Base-by-base conservation (phyloP, 495 filamentous ascomycete genomes). In the Hypomontagnella monticulosa region DNA sequence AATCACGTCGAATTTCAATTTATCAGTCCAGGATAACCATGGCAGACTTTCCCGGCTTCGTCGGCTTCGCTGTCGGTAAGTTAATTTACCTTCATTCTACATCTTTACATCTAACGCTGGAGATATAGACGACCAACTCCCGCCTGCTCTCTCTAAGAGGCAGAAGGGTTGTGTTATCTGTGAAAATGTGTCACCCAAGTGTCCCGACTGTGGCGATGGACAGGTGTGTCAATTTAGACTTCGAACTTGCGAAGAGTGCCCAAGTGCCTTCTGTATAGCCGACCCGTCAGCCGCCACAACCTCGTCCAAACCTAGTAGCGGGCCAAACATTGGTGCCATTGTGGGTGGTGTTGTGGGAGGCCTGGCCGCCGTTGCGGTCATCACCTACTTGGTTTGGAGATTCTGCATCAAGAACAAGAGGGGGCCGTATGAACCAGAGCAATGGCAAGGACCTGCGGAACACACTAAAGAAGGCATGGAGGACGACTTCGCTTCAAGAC, bases 311-410 rank as follows among this genome's bases (percentile, higher is more conserved):
- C 27, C 40, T 14, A 75, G 67, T 41, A 70, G 78, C 10, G 82
- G 86, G 3, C 84, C 88, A 15, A 89, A 92, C 58, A 83, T 88
- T 1, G 91, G 91, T 36, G 89, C 92, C 27, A 95, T 97, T 64
- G 89, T 90, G 14, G 92, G 91, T 69, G 91, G 93, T 57, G 91
- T 96, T 23, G 76, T 97, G 33, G 92, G 91, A 57, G 93, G 90
- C 66, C 67, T 97, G 1, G 83, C 81, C 12, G 82, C 83, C 10
- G 80, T 97, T 30, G 89, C 81, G 16, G 71, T 91, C 19, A 69
- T 93, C 33, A 90, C 88, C 4, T 96, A 89, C 65, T 73, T 97
- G 37, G 81, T 97, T 4, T 98, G 91, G 88, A 90, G 86, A 73
- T 93, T 91, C 75, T 91, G 89, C 70, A 89, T 97, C 67, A 93